Evolutionary conservation across 495 filamentous ascomycete species (phyloP).

Genomic region (Neurospora intermedia): DNA sequence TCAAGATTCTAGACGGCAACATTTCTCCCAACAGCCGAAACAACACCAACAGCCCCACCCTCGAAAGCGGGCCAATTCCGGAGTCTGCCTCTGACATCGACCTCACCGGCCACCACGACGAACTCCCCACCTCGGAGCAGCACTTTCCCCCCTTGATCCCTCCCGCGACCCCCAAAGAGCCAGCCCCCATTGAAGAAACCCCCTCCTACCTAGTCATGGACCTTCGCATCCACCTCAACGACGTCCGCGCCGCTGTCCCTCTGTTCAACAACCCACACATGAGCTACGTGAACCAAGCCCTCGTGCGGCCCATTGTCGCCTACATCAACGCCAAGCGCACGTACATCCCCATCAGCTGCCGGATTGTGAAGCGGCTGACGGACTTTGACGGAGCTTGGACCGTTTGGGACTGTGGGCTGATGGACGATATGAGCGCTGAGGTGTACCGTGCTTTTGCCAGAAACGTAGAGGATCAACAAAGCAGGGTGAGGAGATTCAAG

Average conservation of each 20-base stretch:
- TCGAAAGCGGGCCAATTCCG: background rate
- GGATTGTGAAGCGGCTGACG: slow-evolving; percentile 71
- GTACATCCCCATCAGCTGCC: slow-evolving; percentile 90
- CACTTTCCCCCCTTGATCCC: background rate
- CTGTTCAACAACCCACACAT: slow-evolving; percentile 76
- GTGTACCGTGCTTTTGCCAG: slow-evolving; percentile 86
- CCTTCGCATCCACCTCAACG: slow-evolving; percentile 79
- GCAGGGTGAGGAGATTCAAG: slow-evolving; percentile 74
- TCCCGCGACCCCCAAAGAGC: background rate
- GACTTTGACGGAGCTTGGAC: slow-evolving; percentile 98
- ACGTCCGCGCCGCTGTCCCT: slow-evolving; percentile 82
- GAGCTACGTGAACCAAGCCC: slow-evolving; percentile 90
- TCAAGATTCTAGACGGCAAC: slow-evolving; percentile 34
- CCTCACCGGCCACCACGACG: background rate
- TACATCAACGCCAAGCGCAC: slow-evolving; percentile 92
- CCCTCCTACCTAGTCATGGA: slow-evolving; percentile 81
- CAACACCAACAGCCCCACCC: slow-evolving; percentile 2
- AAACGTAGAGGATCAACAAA: slow-evolving; percentile 77
- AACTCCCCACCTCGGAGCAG: slow-evolving; percentile 1
- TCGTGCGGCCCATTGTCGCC: slow-evolving; percentile 93
- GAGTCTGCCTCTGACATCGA: background rate
- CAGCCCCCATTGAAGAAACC: slow-evolving; percentile 29
- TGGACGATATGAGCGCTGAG: slow-evolving; percentile 93
- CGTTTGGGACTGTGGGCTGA: slow-evolving; percentile 81
- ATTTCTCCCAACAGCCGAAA: slow-evolving; percentile 9